Evolutionary conservation across 345 rosid species (phyloP), one percentile per base, ranked within the genome.

Genomic region (Salix dunnii): DNA sequence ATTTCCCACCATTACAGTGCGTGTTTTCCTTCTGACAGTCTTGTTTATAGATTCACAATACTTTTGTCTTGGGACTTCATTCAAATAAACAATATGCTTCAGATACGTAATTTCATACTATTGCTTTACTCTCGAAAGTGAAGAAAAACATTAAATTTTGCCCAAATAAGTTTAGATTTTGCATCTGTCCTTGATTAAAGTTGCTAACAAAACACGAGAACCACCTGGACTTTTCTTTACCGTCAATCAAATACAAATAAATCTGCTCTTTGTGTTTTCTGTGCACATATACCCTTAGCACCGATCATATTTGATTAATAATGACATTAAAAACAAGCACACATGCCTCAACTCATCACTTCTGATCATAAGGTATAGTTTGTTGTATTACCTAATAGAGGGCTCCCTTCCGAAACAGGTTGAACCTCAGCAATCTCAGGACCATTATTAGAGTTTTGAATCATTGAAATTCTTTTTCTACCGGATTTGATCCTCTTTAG

Each of bases 1-100:
- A 76, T 96, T 86, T 74, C 99, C 99, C 76, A 93, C 99, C 97
- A 89, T 89, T 61, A 96, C 99, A 2, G 99, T 92, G 76, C 92
- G 66, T 6, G 98, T 93, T 83, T 92, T 91, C 88, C 99, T 89
- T 86, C 99, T 87, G 64, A 90, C 91, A 2, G 97, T 93, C 88
- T 91, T 90, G 87, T 91, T 82, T 75, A 88, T 81, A 20, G 99
- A 93, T 84, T 96, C 97, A 36, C 98, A 93, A 70, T 96, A 96
- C 82, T 91, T 93, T 78, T 91, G 98, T 77, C 96, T 90, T 20
- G 99, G 99, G 86, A 96, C 98, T 96, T 74, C 77, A 82, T 25
- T 53, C 53, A 77, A 84, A 76, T 8, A 13, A 67, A 9, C 72
- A 64, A 13, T 18, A 82, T 30, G 62, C 21, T 46, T 80, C 64